Conservation (phyloP, 805 yeast species). For the Pichia nakasei region DNA sequence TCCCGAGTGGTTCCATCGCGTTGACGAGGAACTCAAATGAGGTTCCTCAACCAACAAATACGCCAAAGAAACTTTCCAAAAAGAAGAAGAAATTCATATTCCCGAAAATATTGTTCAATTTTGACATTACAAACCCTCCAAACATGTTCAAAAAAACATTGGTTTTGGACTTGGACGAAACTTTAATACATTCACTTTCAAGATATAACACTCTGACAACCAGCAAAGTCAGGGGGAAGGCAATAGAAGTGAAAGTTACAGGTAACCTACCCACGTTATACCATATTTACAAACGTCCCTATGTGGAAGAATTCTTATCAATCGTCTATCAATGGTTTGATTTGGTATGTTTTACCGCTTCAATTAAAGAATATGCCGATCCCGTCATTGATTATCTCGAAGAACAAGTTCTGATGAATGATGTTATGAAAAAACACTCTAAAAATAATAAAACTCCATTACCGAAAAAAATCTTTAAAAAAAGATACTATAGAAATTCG, state of each 20-base stretch:
- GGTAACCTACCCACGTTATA: constrained; percentile 69
- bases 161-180: constrained; percentile 87
- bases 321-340: constrained; percentile 83
- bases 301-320: constrained; percentile 73
- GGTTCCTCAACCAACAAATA: too few relatives aligned
- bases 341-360: constrained; percentile 87
- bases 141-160: constrained; percentile 44
- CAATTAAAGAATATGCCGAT: constrained; percentile 91
- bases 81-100: constrained; percentile 24
- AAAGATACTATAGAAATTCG: constrained; percentile 67
- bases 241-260: constrained; percentile 70
- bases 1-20: too few relatives aligned
- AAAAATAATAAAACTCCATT: constrained; percentile 4
- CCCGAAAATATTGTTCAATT: constrained; percentile 28
- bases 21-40: too few relatives aligned
- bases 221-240: constrained; percentile 44
- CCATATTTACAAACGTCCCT: constrained; percentile 87
- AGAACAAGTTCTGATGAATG: constrained; percentile 35
- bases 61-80: neutral
- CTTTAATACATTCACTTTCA: constrained; percentile 84
- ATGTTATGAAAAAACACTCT: constrained; percentile 14
- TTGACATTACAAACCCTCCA: constrained; percentile 26
- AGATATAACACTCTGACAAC: constrained; percentile 39
- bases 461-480: constrained; percentile 34
- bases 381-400: constrained; percentile 94